Conservation (phyloP, 148 eudicot species). For the Camellia lanceoleosa region DNA sequence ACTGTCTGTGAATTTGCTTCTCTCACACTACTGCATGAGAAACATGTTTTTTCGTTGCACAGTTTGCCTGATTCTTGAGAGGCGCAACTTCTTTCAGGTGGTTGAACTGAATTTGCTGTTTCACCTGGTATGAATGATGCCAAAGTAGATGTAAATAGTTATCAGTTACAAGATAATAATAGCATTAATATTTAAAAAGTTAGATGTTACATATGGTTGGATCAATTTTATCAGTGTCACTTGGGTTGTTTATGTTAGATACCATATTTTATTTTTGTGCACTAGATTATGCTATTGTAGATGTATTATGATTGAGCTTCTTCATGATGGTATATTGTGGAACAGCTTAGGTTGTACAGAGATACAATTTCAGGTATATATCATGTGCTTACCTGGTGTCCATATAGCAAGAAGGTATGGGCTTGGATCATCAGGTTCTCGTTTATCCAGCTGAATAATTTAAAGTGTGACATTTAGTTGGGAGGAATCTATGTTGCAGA, state of each 20-base stretch:
- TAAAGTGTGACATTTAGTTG: constrained; percentile 18
- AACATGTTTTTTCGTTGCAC: constrained; percentile 44
- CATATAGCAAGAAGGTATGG: constrained; percentile 75
- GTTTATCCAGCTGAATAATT: constrained; percentile 45
- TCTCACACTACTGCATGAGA: constrained; percentile 44
- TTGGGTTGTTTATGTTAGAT: background rate
- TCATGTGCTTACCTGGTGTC: constrained; percentile 55
- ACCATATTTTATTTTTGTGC: background rate
- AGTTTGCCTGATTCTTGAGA: constrained; percentile 31
- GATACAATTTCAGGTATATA: background rate
- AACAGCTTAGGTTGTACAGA: background rate
- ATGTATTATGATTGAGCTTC: background rate
- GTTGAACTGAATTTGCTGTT: constrained; percentile 49
- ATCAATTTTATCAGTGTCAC: background rate
- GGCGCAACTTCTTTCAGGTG: constrained; percentile 37
- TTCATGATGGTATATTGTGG: background rate
- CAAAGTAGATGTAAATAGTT: background rate
- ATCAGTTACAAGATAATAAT: background rate
- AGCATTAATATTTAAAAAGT: background rate
- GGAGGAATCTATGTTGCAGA: background rate
- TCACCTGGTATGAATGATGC: constrained; percentile 43
- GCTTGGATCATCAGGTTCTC: constrained; percentile 81
- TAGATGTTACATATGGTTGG: background rate
- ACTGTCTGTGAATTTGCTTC: constrained; percentile 55
- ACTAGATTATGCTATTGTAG: background rate